These are phyloP conservation scores for Agroathelia rolfsii DNA, from an alignment of 1,284 basidiomycete species.

Conservation along the genomic window DNA sequence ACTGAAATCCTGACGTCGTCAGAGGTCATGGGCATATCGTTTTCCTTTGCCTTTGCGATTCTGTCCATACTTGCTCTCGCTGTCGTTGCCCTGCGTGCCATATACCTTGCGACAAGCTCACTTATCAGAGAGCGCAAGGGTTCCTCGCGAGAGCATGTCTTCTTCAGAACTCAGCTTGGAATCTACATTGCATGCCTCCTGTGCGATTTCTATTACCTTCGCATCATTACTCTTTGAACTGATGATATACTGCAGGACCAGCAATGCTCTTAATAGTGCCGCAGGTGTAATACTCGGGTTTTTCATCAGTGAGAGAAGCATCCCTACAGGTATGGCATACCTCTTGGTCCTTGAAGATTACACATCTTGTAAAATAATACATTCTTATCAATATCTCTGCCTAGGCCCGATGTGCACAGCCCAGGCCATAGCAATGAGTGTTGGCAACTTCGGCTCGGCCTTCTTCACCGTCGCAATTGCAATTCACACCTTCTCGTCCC, in stretches of 20 bases:
- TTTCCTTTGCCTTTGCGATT: conserved; percentile 41
- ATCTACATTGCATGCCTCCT: conserved; percentile 55
- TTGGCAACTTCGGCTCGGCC: conserved; percentile 49
- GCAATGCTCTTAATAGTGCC: no score
- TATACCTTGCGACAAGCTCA: conserved; percentile 30
- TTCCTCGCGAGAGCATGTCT: conserved; percentile 36
- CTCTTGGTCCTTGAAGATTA: conserved; percentile 2
- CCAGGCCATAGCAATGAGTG: conserved; percentile 44
- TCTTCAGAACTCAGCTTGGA: conserved; percentile 63
- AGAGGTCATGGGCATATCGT: no score
- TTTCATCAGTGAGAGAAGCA: conserved; percentile 36
- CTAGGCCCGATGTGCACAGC: conserved; percentile 27
- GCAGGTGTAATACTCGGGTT: conserved; percentile 16
- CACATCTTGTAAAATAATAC: conserved; percentile 3
- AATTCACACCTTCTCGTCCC: conserved; percentile 57
- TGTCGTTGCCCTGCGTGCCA: conserved; percentile 34
- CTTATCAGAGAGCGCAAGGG: conserved; percentile 17
- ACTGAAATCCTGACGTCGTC: conserved; percentile 1
- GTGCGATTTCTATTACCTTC: conserved; percentile 42
- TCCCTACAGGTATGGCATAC: conserved; percentile 37
- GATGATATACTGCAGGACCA: no score
- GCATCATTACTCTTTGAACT: conserved; percentile 43
- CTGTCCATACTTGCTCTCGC: conserved; percentile 40
- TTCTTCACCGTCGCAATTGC: conserved; percentile 59
- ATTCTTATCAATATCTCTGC: conserved; percentile 5